Conservation (phyloP, 75 land plant genomes). For the Selaginella moellendorffii region DNA sequence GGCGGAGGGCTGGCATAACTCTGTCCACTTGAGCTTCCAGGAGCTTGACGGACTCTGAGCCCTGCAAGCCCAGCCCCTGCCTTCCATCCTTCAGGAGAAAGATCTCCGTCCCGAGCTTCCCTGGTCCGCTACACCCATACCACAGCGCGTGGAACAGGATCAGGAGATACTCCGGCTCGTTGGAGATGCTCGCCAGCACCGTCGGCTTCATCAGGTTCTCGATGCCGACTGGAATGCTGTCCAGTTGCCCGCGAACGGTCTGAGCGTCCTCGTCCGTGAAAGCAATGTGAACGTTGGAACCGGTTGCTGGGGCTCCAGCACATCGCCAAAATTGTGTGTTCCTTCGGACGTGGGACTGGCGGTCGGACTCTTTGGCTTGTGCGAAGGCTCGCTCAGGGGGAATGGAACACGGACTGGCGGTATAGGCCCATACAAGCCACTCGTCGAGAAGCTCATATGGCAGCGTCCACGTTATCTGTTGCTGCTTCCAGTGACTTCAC, state of each 20-base stretch:
- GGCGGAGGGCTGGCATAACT: slow-evolving; percentile 42
- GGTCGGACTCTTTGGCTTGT: neutral
- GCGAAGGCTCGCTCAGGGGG: slow-evolving; percentile 61
- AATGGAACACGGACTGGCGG: slow-evolving; percentile 71
- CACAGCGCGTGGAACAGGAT: slow-evolving; percentile 64
- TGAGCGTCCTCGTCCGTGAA: slow-evolving; percentile 63
- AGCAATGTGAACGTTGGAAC: slow-evolving; percentile 63
- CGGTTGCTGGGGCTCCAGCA: slow-evolving; percentile 80
- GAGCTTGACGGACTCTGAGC: slow-evolving; percentile 76
- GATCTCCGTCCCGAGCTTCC: slow-evolving; percentile 47
- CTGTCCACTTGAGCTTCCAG: slow-evolving; percentile 45
- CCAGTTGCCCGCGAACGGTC: slow-evolving; percentile 56
- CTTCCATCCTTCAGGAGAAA: slow-evolving; percentile 48
- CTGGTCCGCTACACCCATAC: slow-evolving; percentile 66
- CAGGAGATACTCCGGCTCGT: slow-evolving; percentile 28
- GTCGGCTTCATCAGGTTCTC: slow-evolving; percentile 68
- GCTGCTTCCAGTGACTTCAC: too few relatives aligned
- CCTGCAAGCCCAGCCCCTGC: slow-evolving; percentile 44
- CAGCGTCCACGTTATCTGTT: too few relatives aligned
- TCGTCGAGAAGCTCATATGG: slow-evolving; percentile 53
- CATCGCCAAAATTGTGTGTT: neutral
- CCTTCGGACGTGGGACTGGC: neutral
- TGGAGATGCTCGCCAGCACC: slow-evolving; percentile 21
- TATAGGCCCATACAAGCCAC: slow-evolving; percentile 72
- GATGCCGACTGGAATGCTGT: slow-evolving; percentile 65